Conservation (phyloP, 2,329 filamentous ascomycete genomes). For the Tolypocladium tundrense region DNA sequence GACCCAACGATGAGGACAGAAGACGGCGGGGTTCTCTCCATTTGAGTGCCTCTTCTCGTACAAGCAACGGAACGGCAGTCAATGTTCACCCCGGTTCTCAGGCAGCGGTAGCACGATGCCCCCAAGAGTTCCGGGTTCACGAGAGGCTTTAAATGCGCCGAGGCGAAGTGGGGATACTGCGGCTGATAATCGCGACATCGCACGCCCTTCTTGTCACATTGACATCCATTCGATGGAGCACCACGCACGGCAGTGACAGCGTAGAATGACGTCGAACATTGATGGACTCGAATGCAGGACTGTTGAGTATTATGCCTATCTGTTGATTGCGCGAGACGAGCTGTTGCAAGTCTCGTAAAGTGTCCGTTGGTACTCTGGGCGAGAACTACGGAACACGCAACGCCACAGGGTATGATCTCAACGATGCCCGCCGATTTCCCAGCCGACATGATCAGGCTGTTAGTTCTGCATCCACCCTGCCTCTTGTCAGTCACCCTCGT, state of each 20-base stretch:
- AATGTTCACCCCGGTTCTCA: not conserved
- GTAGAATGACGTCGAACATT: not conserved
- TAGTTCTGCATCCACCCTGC: not conserved
- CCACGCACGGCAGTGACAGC: not conserved
- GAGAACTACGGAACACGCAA: not conserved
- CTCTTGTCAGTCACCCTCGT: not conserved
- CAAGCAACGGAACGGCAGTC: not conserved
- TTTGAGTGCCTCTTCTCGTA: conserved; percentile 3
- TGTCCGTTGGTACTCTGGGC: not conserved
- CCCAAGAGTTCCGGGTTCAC: not conserved
- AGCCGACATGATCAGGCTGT: not conserved
- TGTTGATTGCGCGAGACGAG: not conserved
- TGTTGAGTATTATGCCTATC: not conserved
- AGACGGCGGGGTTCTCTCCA: conserved; percentile 22
- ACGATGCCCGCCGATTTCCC: not conserved
- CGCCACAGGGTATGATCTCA: not conserved
- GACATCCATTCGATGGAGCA: not conserved
- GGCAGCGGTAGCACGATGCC: not conserved
- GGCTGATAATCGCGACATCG: not conserved
- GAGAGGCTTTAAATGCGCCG: not conserved
- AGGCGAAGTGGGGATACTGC: not conserved
- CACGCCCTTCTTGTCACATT: not conserved
- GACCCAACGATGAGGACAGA: conserved; percentile 59
- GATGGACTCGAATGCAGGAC: not conserved
- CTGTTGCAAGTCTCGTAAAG: not conserved